Evolutionary conservation across 768 basidiomycete genomes (phyloP).

Genomic region (Termitomyces sp.): DNA sequence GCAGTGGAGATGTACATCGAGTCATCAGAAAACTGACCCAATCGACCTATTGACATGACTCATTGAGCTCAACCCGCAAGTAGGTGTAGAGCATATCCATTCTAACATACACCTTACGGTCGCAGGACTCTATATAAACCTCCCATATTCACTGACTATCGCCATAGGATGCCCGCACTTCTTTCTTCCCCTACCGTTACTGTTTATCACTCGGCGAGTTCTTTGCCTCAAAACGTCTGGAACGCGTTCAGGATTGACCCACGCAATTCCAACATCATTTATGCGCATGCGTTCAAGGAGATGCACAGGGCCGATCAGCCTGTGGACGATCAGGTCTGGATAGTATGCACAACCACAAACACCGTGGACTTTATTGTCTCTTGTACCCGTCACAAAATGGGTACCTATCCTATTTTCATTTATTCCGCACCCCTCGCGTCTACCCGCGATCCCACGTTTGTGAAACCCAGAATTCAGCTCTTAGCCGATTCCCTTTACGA

Average conservation of each 20-base stretch:
- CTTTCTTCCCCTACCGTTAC: not conserved
- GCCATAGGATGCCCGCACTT: slow-evolving; percentile 2
- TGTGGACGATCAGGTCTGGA: slow-evolving; percentile 14
- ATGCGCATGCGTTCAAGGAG: slow-evolving; percentile 13
- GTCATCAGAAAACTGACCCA: not conserved
- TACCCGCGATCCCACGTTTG: not conserved
- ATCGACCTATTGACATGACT: not conserved
- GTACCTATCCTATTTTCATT: slow-evolving; percentile 11
- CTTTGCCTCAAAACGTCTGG: slow-evolving; percentile 27
- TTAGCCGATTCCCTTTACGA: not conserved
- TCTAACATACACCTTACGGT: not conserved
- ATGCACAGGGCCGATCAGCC: not conserved
- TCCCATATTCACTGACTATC: not conserved
- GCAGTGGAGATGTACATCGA: not conserved
- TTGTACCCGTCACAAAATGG: slow-evolving; percentile 5
- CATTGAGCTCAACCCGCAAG: not conserved
- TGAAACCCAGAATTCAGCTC: slow-evolving; percentile 1
- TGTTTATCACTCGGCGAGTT: slow-evolving; percentile 20
- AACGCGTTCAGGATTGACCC: slow-evolving; percentile 21
- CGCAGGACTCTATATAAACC: not conserved
- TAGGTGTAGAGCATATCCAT: slow-evolving; percentile 5
- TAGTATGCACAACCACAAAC: slow-evolving; percentile 31
- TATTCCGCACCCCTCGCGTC: not conserved
- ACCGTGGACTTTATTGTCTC: slow-evolving; percentile 6
- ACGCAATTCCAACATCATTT: slow-evolving; percentile 21